A percentile compares a stretch with the other conserved stretches of the same genome.
Conservation (phyloP, 2,329 filamentous ascomycete genomes). For the Chrysoporthe puriensis region DNA sequence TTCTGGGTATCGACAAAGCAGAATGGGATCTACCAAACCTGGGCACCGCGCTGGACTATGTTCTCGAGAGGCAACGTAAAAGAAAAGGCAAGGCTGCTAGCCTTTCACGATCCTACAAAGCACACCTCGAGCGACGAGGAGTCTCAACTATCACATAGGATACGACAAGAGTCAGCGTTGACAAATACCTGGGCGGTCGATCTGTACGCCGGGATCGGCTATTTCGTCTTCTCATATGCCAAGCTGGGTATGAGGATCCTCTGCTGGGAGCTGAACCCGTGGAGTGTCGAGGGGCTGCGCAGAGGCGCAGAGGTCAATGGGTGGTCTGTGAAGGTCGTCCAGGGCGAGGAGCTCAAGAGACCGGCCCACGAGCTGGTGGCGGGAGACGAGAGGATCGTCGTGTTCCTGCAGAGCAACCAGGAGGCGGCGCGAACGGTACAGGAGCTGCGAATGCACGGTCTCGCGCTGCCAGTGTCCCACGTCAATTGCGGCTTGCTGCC, state of each 20-base stretch:
- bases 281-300: constrained; percentile 81
- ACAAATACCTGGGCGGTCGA: constrained; percentile 66
- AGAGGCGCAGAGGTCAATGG: constrained; percentile 73
- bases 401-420: constrained; percentile 72
- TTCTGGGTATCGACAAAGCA: constrained; percentile 82
- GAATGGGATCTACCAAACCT: constrained; percentile 79
- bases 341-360: constrained; percentile 42
- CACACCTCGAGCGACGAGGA: not conserved
- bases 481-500: constrained; percentile 69
- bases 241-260: constrained; percentile 72
- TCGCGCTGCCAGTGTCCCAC: constrained; percentile 51
- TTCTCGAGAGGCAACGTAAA: constrained; percentile 89
- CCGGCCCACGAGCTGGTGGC: constrained; percentile 43
- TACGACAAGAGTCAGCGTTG: constrained; percentile 25
- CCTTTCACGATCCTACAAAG: constrained; percentile 43
- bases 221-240: constrained; percentile 87
- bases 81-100: constrained; percentile 79
- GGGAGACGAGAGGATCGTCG: constrained; percentile 59
- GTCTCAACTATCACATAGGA: constrained; percentile 1
- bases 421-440: constrained; percentile 50
- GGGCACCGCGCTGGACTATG: constrained; percentile 92
- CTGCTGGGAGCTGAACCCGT: constrained; percentile 89
- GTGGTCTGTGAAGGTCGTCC: constrained; percentile 64
- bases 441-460: constrained; percentile 42
- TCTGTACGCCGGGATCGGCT: constrained; percentile 90